Conservation (phyloP, 441 rosid species). For the Syzygium malaccense region DNA sequence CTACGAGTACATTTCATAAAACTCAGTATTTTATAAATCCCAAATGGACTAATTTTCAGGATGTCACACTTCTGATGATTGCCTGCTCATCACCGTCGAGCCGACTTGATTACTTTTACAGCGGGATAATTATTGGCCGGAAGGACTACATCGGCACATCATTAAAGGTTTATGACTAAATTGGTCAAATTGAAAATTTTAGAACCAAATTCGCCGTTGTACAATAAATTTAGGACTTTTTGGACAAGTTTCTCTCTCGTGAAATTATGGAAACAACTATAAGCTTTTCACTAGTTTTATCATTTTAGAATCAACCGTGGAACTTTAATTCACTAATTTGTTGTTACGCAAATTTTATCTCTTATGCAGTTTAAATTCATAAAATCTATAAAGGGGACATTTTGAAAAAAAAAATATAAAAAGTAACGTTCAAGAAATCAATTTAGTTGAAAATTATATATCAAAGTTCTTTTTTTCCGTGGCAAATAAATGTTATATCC, state of each 20-base stretch:
- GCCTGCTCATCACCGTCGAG: no score
- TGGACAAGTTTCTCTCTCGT: no score
- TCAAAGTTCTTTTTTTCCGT: neutral
- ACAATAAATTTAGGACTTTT: no score
- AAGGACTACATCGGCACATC: no score
- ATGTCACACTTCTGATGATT: no score
- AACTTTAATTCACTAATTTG: neutral
- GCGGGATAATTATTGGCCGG: no score
- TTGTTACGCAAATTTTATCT: neutral
- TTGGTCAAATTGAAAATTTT: no score
- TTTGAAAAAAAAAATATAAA: neutral
- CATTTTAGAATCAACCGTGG: neutral
- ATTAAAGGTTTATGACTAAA: no score
- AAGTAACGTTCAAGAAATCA: neutral
- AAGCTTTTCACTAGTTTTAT: neutral
- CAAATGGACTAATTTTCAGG: no score
- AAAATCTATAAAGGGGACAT: neutral
- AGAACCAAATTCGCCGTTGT: rapidly evolving
- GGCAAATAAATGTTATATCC: neutral
- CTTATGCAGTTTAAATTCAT: neutral
- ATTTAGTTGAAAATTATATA: neutral
- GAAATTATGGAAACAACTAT: neutral
- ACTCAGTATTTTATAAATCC: no score
- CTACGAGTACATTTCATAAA: no score
- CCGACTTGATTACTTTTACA: no score